Base-by-base conservation (phyloP, 2,329 filamentous ascomycete species). In the Huntiella decipiens region DNA sequence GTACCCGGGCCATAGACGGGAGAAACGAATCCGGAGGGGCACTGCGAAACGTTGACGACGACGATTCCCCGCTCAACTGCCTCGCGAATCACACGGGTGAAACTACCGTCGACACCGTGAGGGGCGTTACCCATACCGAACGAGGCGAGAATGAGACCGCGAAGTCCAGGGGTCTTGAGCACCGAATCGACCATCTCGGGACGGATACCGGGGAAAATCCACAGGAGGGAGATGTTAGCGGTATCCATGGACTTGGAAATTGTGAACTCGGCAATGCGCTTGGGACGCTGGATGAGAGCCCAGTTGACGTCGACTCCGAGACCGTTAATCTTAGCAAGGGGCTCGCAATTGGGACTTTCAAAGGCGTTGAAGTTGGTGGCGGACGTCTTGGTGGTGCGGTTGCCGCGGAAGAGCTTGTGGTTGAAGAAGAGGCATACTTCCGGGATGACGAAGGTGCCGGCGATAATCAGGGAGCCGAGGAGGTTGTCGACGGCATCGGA, bases 341-440 rank as follows among this genome's bases (percentile, higher is more conserved):
- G 83, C 32, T 80, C 73, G 53, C 77, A 75, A 60, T 94, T 95
- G n/a, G 87, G 87, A 39, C 80, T 85, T 48, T 77, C 80, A 60
- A 95, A 95, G 5, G 85, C 87, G 48, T 83, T 77, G 58, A 92
- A 94, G 45, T 82, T 77, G 49, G 82, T 83, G 4, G 86, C 82
- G 11, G 84, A 87, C 31, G 92, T 76, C 61, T 95, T 95, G 51
- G 83, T 91, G 7, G 82, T 78, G 50, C 87, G 70, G 61, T 93
- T 94, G 12, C 87, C 87, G 19, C 87, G 77, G 63, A 87, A 92
- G 15, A 95, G 72, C 53, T 79, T 84, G 64, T 92, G 82, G 61
- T 91, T 84, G 68, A 95, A 95, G 66, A 92, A 94, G 33, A 95
- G 70, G 58, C 84, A 87, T 45, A 95, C 87, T 60, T 94, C 87